These are phyloP conservation scores for Lachnellula hyalina DNA, from an alignment of 2,329 filamentous ascomycete species.

Conservation along the genomic window DNA sequence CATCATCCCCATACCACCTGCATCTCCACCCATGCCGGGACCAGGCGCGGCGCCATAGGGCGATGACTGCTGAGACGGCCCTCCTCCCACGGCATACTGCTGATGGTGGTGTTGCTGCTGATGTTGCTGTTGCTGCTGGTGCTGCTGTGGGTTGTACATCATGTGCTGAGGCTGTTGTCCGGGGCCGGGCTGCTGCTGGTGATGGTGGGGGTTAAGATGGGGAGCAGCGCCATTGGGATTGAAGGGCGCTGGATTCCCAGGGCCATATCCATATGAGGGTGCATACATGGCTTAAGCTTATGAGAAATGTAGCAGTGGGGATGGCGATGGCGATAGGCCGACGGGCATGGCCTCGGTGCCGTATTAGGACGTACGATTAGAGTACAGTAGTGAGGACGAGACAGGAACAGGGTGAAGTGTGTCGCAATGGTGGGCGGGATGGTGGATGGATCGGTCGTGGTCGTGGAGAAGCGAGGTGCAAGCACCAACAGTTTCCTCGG, in stretches of 20 bases:
- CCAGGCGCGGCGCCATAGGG: conserved; percentile 21
- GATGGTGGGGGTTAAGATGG: not conserved
- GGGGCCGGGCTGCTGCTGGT: conserved; percentile 1
- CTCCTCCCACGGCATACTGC: conserved; percentile 21
- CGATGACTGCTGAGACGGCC: conserved; percentile 23
- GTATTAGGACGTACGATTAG: conserved; percentile 3
- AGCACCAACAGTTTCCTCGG: not conserved
- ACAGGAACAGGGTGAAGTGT: not conserved
- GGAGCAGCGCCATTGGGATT: conserved; percentile 13
- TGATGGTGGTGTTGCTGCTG: conserved; percentile 22
- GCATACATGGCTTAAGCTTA: conserved; percentile 13
- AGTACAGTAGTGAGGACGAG: not conserved
- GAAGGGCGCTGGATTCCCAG: conserved; percentile 11
- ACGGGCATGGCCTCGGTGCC: conserved; percentile 4
- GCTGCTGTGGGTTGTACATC: conserved; percentile 34
- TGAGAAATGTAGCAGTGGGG: not conserved
- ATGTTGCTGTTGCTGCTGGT: conserved; percentile 42
- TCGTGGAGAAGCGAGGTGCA: not conserved
- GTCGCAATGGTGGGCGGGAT: not conserved
- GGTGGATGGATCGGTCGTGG: not conserved
- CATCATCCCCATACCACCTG: conserved; percentile 49
- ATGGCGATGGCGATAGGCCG: conserved; percentile 7
- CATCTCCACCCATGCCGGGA: conserved; percentile 27
- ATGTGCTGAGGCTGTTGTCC: conserved; percentile 1
- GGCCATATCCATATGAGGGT: conserved; percentile 12